phyloP scores from a whole-genome alignment of 139 green algal species.

The Chlamydomonas eustigma region DNA sequence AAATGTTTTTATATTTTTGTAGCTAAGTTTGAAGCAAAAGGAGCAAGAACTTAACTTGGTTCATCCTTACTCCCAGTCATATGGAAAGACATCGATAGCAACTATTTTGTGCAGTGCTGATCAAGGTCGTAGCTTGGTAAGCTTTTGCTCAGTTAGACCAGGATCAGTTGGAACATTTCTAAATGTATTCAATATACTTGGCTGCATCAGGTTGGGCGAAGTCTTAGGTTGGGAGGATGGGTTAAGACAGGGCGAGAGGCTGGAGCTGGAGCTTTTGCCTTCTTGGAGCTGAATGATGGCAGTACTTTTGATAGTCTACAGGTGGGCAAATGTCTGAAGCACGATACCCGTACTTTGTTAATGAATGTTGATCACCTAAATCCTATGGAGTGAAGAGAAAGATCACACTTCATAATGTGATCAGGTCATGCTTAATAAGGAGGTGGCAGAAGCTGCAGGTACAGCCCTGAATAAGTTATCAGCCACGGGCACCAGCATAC shows the following conservation, averaged over 20 bases:
- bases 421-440: slow-evolving; percentile 20
- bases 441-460: slow-evolving; percentile 65
- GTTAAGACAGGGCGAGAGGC: slow-evolving; percentile 94
- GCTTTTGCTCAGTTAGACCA: too few relatives aligned
- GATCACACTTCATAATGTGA: too few relatives aligned
- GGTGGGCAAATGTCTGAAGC: too few relatives aligned
- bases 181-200: too few relatives aligned
- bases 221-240: slow-evolving; percentile 90
- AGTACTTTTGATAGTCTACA: slow-evolving; percentile 86
- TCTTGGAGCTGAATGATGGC: slow-evolving; percentile 98
- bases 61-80: slow-evolving; percentile 51
- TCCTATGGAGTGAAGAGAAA: too few relatives aligned
- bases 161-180: too few relatives aligned
- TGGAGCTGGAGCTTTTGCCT: slow-evolving; percentile 88
- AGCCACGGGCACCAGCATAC: slow-evolving; percentile 80
- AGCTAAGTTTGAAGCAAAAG: slow-evolving; percentile 38
- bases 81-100: slow-evolving; percentile 50
- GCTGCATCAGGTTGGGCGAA: slow-evolving; percentile 72
- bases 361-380: too few relatives aligned
- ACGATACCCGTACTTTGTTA: too few relatives aligned
- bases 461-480: slow-evolving; percentile 56
- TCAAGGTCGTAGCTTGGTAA: slow-evolving; percentile 61
- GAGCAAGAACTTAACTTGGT: slow-evolving; percentile 36
- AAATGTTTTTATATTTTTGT: too few relatives aligned
- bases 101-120: slow-evolving; percentile 59